Evolutionary conservation across 2,329 filamentous ascomycete species (phyloP), one percentile per base, ranked within the genome.

Genomic region (Curvularia verruculosa): DNA sequence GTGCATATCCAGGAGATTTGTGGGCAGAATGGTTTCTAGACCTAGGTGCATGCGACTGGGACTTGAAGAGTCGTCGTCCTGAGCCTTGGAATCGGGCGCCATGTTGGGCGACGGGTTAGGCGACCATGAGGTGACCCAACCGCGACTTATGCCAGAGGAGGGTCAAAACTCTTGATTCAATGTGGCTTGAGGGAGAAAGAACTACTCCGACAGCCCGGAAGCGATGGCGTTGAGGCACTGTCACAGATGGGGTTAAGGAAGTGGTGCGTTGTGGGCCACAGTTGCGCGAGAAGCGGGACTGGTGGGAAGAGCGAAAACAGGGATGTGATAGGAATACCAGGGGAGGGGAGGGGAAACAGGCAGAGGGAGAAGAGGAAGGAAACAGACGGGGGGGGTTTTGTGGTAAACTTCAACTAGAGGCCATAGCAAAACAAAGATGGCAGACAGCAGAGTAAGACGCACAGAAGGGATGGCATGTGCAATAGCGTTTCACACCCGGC

Each of bases 1-100:
- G 29, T 57, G 54, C 49, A 57, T 49, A 44, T 57, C 37, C 44
- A 65, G 47, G 56, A 71, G 63, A 49, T 59, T 67, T 48, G 65
- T 60, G 21, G 72, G 69, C 26, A 72, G 59, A 21, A 72, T 63
- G 56, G 70, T 69, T 29, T 75, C 71, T 57, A 71, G 60, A n/a
- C 62, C 66, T 40, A 66, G 58, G 34, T 63, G 64, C 39, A 54
- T 55, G 49, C 67, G 68, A 29, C 52, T 57, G 36, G 58, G 59
- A 44, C 49, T 49, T 63, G 65, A 64, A 56, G 60, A 60, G 50
- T 67, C 61, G 46, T 54, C 28, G 46, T 66, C 58, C 54, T 60
- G 55, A 45, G 52, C 50, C 31, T 59, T 48, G 26, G 52, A 49
- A 24, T 60, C 63, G 49, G 58, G 53, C 49, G 61, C 61, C 67